These are phyloP conservation scores for Lachnellula hyalina DNA, from an alignment of 2,329 filamentous ascomycete species.

Conservation along the genomic window DNA sequence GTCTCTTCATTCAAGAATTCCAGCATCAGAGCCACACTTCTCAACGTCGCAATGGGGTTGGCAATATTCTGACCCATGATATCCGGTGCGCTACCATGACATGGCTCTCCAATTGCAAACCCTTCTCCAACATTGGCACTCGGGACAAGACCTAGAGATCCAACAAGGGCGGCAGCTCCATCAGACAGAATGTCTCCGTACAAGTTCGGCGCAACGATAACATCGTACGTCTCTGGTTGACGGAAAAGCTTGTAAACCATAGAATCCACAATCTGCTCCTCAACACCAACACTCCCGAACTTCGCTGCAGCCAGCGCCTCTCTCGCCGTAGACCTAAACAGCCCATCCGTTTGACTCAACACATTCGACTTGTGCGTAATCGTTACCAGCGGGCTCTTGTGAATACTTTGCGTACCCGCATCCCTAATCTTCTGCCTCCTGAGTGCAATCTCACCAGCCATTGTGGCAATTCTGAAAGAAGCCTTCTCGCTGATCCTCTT, in stretches of 20 bases:
- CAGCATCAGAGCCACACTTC: conserved; percentile 89
- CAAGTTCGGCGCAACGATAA: conserved; percentile 94
- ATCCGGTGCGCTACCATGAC: conserved; percentile 92
- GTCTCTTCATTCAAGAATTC: conserved; percentile 87
- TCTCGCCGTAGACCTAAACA: conserved; percentile 80
- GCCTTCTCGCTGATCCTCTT: conserved; percentile 92
- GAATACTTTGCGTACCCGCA: conserved; percentile 51
- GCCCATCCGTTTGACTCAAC: conserved; percentile 88
- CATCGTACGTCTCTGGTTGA: conserved; percentile 90
- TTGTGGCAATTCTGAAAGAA: conserved; percentile 78
- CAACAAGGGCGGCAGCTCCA: conserved; percentile 89
- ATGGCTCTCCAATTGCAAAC: conserved; percentile 96
- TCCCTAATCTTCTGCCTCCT: conserved; percentile 77
- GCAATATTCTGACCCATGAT: conserved; percentile 90
- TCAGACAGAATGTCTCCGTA: conserved; percentile 97
- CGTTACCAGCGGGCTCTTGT: conserved; percentile 72
- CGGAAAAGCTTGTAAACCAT: conserved; percentile 99
- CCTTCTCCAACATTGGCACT: conserved; percentile 90
- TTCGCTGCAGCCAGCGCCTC: conserved; percentile 61
- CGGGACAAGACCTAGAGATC: conserved; percentile 85
- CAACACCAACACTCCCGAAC: conserved; percentile 64
- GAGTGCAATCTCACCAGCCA: conserved; percentile 91
- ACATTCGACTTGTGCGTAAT: conserved; percentile 99
- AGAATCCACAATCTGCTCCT: conserved; percentile 98
- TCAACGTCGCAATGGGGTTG: conserved; percentile 92